These are phyloP conservation scores for Colletotrichum viniferum DNA, from an alignment of 2,329 filamentous ascomycete species.

Conservation along the genomic window DNA sequence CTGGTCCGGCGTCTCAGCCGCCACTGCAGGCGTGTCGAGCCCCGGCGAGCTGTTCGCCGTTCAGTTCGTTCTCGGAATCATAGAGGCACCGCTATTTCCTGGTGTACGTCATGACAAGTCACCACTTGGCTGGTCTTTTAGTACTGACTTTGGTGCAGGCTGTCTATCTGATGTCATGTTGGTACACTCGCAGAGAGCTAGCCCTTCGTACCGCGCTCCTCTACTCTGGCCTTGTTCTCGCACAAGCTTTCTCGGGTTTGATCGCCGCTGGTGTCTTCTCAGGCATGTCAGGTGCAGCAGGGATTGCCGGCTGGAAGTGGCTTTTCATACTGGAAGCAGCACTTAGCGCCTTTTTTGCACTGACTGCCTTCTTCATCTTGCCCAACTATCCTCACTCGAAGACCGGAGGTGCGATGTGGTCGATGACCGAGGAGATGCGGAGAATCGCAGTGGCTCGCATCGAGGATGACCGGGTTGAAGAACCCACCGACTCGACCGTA, in stretches of 20 bases:
- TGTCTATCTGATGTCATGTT: constrained; percentile 51
- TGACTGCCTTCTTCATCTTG: constrained; percentile 36
- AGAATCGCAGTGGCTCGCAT: constrained; percentile 34
- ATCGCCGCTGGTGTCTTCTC: constrained; percentile 47
- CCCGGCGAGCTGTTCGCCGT: constrained; percentile 14
- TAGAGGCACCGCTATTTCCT: constrained; percentile 22
- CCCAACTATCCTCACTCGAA: constrained; percentile 42
- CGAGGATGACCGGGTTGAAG: constrained; percentile 37
- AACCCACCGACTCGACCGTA: not conserved
- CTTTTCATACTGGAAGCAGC: constrained; percentile 35
- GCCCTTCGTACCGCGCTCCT: constrained; percentile 46
- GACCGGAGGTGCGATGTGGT: constrained; percentile 41
- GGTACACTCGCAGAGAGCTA: constrained; percentile 58
- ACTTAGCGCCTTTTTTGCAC: constrained; percentile 31
- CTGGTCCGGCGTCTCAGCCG: constrained; percentile 19
- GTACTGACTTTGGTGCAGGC: constrained; percentile 7
- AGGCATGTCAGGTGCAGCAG: constrained; percentile 28
- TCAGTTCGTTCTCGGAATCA: constrained; percentile 22
- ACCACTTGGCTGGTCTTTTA: too few species aligned
- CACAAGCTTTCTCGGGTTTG: constrained; percentile 45
- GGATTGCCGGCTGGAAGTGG: constrained; percentile 34
- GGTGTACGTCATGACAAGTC: not conserved
- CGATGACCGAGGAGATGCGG: constrained; percentile 33
- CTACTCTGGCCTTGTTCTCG: constrained; percentile 42
- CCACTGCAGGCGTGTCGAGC: constrained; percentile 1